These are phyloP conservation scores for Auriscalpium orientale DNA, from an alignment of 768 basidiomycete genomes.

Conservation along the genomic window DNA sequence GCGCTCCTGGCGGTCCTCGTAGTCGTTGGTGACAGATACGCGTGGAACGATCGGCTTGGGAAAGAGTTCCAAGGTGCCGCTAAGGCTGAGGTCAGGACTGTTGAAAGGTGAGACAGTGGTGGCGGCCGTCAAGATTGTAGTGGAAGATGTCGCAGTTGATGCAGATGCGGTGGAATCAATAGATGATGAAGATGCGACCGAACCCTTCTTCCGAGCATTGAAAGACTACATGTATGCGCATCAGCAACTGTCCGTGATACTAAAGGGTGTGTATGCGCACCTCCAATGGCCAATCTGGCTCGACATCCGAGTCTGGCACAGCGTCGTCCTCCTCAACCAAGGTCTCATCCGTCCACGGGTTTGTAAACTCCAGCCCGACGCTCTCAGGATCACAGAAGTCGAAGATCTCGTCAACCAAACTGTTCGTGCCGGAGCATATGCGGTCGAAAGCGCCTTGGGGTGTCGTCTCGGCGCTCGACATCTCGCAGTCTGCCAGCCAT, in stretches of 20 bases:
- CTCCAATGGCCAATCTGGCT: constrained; percentile 11
- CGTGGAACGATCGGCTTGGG: background rate
- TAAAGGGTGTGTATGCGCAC: constrained; percentile 3
- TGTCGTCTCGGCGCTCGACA: no score
- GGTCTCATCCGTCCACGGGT: background rate
- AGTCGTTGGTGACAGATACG: constrained; percentile 2
- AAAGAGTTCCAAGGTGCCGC: background rate
- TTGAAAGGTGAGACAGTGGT: constrained; percentile 9
- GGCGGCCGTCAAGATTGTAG: constrained; percentile 3
- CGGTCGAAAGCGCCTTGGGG: no score
- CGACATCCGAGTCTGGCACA: constrained; percentile 11
- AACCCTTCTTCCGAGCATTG: constrained; percentile 11
- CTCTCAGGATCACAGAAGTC: background rate
- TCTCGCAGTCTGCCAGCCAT: no score
- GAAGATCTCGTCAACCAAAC: background rate
- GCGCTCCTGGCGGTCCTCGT: background rate
- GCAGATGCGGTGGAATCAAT: constrained; percentile 5
- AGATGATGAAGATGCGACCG: constrained; percentile 5
- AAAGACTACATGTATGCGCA: background rate
- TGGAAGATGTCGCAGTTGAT: constrained; percentile 1
- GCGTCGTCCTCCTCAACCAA: constrained; percentile 3
- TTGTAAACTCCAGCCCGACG: background rate
- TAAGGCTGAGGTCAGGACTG: background rate
- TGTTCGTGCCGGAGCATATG: no score
- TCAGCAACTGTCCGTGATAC: background rate